phyloP scores from a whole-genome alignment of 1,139 yeast species.

The Yamadazyma membranifaciens region DNA sequence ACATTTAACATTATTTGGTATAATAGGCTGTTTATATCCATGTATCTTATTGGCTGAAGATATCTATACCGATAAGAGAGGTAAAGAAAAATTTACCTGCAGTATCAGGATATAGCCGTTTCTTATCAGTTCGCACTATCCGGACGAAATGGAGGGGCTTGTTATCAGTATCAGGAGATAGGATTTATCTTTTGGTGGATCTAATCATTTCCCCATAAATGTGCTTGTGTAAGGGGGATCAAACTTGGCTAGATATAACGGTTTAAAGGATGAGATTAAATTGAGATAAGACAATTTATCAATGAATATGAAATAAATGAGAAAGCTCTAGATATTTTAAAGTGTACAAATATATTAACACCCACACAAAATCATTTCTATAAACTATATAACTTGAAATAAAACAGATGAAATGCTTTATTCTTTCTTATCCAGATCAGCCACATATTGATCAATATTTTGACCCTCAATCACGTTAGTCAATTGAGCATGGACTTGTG shows the following conservation, averaged over 20 bases:
- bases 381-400: not conserved
- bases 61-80: constrained; percentile 3
- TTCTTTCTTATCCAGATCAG: constrained; percentile 16
- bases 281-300: too few species aligned
- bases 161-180: too few species aligned
- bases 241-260: too few species aligned
- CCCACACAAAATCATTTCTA: not conserved
- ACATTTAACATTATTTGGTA: not conserved
- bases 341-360: not conserved
- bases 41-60: constrained; percentile 9
- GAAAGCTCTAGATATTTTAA: too few species aligned
- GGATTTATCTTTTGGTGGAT: too few species aligned
- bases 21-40: too few species aligned
- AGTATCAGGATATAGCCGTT: not conserved
- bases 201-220: too few species aligned
- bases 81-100: not conserved
- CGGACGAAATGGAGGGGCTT: constrained; percentile 1
- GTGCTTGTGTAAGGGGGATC: too few species aligned
- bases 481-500: constrained; percentile 50
- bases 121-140: constrained; percentile 4
- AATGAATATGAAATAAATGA: too few species aligned
- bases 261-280: constrained; percentile 1
- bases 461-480: constrained; percentile 32
- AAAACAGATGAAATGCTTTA: not conserved
- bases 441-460: constrained; percentile 18